Evolutionary conservation across 371 early-diverging fungal species (phyloP).

Genomic region (Circinella umbellata): DNA sequence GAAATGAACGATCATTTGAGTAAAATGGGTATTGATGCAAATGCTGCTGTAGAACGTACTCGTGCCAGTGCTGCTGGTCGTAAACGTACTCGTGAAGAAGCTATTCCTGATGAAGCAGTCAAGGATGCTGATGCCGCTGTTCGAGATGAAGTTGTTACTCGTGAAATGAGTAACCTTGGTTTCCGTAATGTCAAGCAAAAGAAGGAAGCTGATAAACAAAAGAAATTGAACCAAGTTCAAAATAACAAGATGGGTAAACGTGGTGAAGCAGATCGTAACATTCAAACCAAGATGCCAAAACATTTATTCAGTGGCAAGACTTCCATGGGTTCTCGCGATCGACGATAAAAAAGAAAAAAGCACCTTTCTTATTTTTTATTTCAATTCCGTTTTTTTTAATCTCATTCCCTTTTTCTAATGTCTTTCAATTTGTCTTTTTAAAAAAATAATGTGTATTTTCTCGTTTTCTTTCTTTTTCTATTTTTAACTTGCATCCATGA

Average conservation of each 20-base stretch:
- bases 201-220: slow-evolving; percentile 76
- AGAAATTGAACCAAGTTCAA: slow-evolving; percentile 71
- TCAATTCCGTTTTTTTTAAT: not conserved
- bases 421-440: not conserved
- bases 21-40: slow-evolving; percentile 64
- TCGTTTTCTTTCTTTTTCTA: not conserved
- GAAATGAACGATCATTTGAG: slow-evolving; percentile 68
- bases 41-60: slow-evolving; percentile 56
- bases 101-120: slow-evolving; percentile 56
- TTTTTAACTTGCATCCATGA: not conserved
- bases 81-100: slow-evolving; percentile 68
- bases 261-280: slow-evolving; percentile 94
- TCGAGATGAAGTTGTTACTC: slow-evolving; percentile 49
- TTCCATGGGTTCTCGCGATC: slow-evolving; percentile 79
- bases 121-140: slow-evolving; percentile 56
- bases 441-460: not conserved
- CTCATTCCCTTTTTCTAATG: not conserved
- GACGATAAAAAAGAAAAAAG: slow-evolving; percentile 63
- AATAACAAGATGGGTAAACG: slow-evolving; percentile 81
- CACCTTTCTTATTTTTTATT: not conserved
- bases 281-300: slow-evolving; percentile 93
- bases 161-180: slow-evolving; percentile 78
- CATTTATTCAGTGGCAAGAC: slow-evolving; percentile 97
- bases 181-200: slow-evolving; percentile 78
- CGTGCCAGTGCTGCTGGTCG: slow-evolving; percentile 52